Evolutionary conservation across 1,284 basidiomycete species (phyloP).

Genomic region (Sporisorium sorghi): DNA sequence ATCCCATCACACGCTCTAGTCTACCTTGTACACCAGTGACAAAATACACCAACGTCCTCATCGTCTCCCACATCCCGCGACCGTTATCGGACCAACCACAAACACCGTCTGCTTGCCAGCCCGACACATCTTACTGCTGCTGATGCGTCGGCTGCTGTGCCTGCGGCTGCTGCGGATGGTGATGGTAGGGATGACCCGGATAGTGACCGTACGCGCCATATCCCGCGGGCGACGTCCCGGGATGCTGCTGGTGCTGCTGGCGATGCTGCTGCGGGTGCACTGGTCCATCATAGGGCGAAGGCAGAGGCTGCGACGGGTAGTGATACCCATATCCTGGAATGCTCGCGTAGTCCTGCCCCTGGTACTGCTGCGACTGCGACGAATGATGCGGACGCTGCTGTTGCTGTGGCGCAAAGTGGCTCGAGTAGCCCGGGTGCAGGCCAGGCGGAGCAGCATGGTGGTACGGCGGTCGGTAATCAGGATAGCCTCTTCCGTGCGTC

Average conservation of each 20-base stretch:
- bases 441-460: slow-evolving; percentile 21
- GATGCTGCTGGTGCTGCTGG: slow-evolving; percentile 9
- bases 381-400: slow-evolving; percentile 5
- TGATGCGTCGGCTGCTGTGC: slow-evolving; percentile 3
- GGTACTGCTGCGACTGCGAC: slow-evolving; percentile 7
- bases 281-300: background rate
- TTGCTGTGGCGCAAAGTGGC: slow-evolving; percentile 8
- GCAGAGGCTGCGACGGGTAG: background rate
- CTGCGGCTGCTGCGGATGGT: slow-evolving; percentile 12
- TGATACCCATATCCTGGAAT: background rate
- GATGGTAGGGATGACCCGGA: slow-evolving; percentile 6
- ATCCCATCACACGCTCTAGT: too few species aligned
- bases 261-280: slow-evolving; percentile 1
- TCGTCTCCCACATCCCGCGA: too few species aligned
- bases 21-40: too few species aligned
- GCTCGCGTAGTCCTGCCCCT: slow-evolving; percentile 3
- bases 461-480: slow-evolving; percentile 38
- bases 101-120: background rate
- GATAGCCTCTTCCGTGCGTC: slow-evolving; percentile 4
- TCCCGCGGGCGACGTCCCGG: background rate
- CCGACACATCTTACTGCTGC: background rate
- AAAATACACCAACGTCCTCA: too few species aligned
- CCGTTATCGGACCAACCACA: too few species aligned
- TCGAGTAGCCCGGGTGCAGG: slow-evolving; percentile 16
- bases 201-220: background rate